A percentile compares a stretch with the other conserved stretches of the same genome.
These are phyloP conservation scores for Fraxinus baroniana DNA, from an alignment of 305 asterid genomes.

Conservation along the genomic window DNA sequence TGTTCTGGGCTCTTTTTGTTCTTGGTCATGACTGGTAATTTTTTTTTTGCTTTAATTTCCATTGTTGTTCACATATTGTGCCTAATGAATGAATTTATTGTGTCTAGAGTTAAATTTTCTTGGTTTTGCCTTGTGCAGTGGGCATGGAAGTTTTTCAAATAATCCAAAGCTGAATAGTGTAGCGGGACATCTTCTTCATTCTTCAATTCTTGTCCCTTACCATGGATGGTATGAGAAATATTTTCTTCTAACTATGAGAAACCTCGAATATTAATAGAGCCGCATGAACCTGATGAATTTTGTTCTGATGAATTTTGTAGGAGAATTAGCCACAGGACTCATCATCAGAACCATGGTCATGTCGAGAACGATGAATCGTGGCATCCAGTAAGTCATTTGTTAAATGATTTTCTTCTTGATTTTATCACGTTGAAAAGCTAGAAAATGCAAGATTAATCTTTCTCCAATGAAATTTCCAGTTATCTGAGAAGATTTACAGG, in stretches of 20 bases:
- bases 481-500: slow-evolving; percentile 48
- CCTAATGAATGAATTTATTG: not conserved
- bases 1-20: slow-evolving; percentile 94
- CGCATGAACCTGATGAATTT: not conserved
- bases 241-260: not conserved
- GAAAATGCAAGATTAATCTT: not conserved
- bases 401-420: not conserved
- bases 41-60: not conserved
- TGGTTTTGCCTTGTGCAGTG: slow-evolving; percentile 47
- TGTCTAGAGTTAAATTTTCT: not conserved
- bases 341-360: slow-evolving; percentile 93
- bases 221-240: slow-evolving; percentile 75
- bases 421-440: not conserved
- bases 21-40: slow-evolving; percentile 90
- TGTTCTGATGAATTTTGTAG: slow-evolving; percentile 33
- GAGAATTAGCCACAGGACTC: slow-evolving; percentile 95
- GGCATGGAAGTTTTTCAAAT: slow-evolving; percentile 90
- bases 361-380: slow-evolving; percentile 92
- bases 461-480: slow-evolving; percentile 26
- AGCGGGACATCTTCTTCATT: slow-evolving; percentile 80
- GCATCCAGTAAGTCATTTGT: slow-evolving; percentile 60
- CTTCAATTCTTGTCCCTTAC: slow-evolving; percentile 90
- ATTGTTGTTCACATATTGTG: not conserved
- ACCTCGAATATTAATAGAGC: not conserved
- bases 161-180: slow-evolving; percentile 55